Evolutionary conservation across 225 moss, liverwort and hornwort genomes (phyloP).

Genomic region (Marchantia paleacea): DNA sequence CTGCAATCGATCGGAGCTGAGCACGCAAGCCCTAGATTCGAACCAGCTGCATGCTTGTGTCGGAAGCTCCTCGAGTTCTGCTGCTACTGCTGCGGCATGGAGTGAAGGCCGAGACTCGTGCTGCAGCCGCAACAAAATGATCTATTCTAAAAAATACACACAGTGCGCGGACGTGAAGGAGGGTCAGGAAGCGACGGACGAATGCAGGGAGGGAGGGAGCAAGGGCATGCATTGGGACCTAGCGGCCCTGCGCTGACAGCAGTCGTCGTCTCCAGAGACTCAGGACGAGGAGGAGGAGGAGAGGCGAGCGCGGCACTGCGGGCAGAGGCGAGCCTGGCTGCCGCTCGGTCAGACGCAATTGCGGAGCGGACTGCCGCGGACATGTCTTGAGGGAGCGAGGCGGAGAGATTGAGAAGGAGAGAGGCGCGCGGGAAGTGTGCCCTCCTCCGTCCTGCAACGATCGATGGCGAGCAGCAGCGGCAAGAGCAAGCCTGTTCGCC

Average conservation of each 20-base stretch:
- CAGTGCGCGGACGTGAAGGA: not conserved
- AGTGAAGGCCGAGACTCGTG: no score
- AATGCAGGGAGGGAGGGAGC: not conserved
- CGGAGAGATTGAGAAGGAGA: not conserved
- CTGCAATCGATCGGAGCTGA: no score
- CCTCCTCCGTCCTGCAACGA: not conserved
- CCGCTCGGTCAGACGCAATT: not conserved
- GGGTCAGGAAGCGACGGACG: not conserved
- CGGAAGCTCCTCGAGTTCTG: no score
- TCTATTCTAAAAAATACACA: not conserved
- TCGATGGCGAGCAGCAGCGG: conserved; percentile 32
- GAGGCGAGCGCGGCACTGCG: not conserved
- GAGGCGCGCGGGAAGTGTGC: not conserved
- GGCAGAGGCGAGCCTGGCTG: not conserved
- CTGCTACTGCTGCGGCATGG: no score
- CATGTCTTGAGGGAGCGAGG: not conserved
- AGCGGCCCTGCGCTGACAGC: no score
- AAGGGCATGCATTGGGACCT: not conserved
- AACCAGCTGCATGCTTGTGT: no score
- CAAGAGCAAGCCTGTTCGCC: conserved; percentile 56
- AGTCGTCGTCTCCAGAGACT: no score
- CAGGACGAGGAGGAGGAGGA: not conserved
- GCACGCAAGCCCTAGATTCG: no score
- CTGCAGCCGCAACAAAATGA: no score
- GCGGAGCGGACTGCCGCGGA: not conserved